phyloP scores from a whole-genome alignment of 2,329 filamentous ascomycete genomes.

The Mollisia scopiformis region DNA sequence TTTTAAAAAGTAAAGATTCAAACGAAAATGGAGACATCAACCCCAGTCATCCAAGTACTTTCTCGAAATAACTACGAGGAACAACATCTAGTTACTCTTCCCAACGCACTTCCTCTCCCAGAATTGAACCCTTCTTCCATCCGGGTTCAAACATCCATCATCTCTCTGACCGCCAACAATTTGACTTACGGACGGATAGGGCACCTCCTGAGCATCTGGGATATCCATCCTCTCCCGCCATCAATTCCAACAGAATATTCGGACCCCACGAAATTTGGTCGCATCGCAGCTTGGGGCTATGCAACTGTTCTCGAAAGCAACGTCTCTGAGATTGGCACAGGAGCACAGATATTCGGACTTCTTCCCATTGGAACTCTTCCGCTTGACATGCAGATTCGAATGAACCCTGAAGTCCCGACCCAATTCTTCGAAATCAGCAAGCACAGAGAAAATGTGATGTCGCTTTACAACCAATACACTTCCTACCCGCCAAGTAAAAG shows the following conservation, averaged over 20 bases:
- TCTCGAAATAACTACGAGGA: conserved; percentile 29
- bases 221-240: conserved; percentile 29
- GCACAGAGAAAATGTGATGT: conserved; percentile 23
- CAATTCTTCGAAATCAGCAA: conserved; percentile 26
- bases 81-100: conserved; percentile 29
- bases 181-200: conserved; percentile 29
- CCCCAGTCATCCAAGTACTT: conserved; percentile 28
- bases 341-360: conserved; percentile 28
- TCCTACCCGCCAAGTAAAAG: conserved; percentile 10
- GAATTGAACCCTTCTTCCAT: conserved; percentile 23
- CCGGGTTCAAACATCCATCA: conserved; percentile 23
- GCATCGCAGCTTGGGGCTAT: conserved; percentile 33
- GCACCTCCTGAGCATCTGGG: conserved; percentile 30
- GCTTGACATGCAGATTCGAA: conserved; percentile 26
- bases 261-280: conserved; percentile 25
- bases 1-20: not conserved
- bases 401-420: conserved; percentile 13
- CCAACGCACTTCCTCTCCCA: conserved; percentile 19
- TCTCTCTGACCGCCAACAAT: conserved; percentile 32
- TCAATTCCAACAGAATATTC: conserved; percentile 25
- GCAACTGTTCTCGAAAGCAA: conserved; percentile 30
- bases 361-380: conserved; percentile 32
- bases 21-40: not conserved
- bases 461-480: conserved; percentile 32
- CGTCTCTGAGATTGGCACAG: conserved; percentile 17